These are phyloP conservation scores for Pugionium cornutum DNA, from an alignment of 345 rosid genomes.

Conservation along the genomic window DNA sequence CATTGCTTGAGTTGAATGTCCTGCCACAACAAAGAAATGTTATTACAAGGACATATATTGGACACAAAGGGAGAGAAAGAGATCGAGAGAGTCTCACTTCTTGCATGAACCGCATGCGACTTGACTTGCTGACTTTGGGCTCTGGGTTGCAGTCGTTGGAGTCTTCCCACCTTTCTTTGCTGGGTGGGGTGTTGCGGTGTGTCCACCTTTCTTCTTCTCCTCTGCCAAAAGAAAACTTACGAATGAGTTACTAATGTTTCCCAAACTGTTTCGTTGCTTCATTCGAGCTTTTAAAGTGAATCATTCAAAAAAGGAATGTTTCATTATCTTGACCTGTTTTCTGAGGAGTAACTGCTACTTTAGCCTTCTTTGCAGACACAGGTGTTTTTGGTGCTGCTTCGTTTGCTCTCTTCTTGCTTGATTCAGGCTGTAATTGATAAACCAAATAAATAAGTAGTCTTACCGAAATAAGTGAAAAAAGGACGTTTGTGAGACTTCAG, in stretches of 20 bases:
- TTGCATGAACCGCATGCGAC: conserved; percentile 68
- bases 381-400: conserved; percentile 62
- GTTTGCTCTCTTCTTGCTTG: conserved; percentile 59
- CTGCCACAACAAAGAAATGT: conserved; percentile 12
- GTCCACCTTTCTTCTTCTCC: conserved; percentile 67
- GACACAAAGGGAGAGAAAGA: background rate
- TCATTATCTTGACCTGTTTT: conserved; percentile 50
- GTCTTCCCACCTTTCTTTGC: conserved; percentile 57
- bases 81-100: conserved; percentile 48
- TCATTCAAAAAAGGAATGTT: background rate
- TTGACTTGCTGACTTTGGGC: conserved; percentile 69
- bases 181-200: conserved; percentile 79
- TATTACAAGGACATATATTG: background rate
- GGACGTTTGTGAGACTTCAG: background rate
- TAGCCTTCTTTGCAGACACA: conserved; percentile 59
- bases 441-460: background rate
- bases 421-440: conserved; percentile 14
- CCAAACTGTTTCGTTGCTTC: background rate
- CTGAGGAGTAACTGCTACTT: conserved; percentile 49
- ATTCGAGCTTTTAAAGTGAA: background rate
- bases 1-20: conserved; percentile 31
- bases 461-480: background rate
- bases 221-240: conserved; percentile 43
- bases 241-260: background rate
- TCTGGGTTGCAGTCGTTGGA: conserved; percentile 34